Percentiles rank a stretch among this genome's conserved stretches.
These are phyloP conservation scores for Quercus variabilis DNA, from an alignment of 306 rosid species.

Conservation along the genomic window DNA sequence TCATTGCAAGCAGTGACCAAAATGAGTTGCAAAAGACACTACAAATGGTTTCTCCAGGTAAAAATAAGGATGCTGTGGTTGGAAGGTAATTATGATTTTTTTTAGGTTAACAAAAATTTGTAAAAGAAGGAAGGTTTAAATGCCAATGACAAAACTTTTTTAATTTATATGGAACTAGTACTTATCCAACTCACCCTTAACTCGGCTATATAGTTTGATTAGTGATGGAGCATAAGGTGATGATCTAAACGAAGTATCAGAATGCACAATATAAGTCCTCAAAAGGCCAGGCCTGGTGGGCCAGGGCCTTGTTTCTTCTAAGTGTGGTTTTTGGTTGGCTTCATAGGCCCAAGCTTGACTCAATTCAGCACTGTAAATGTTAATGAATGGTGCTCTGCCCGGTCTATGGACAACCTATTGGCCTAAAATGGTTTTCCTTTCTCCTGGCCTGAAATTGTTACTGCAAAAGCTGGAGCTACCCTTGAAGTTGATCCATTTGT, in stretches of 20 bases:
- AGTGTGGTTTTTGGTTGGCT: neutral
- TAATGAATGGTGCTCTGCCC: neutral
- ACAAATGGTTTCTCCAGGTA: slow-evolving; percentile 4
- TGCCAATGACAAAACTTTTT: neutral
- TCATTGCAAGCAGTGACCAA: neutral
- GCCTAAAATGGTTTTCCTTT: neutral
- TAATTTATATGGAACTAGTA: neutral
- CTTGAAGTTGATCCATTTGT: neutral
- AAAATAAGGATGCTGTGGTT: neutral
- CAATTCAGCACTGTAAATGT: neutral
- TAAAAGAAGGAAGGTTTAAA: neutral
- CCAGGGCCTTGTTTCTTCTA: neutral
- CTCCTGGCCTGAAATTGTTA: neutral
- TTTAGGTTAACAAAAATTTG: neutral
- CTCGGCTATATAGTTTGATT: neutral
- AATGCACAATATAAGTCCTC: no score
- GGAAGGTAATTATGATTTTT: neutral
- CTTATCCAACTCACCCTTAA: neutral
- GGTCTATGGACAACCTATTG: neutral
- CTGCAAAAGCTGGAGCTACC: neutral
- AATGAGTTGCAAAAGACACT: neutral
- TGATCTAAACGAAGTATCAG: neutral
- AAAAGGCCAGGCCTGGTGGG: no score
- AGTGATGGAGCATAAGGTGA: neutral
- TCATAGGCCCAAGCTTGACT: neutral